A percentile compares a stretch with the other conserved stretches of the same genome.
Conservation (phyloP, 495 filamentous ascomycete species). For the Monascus purpureus region DNA sequence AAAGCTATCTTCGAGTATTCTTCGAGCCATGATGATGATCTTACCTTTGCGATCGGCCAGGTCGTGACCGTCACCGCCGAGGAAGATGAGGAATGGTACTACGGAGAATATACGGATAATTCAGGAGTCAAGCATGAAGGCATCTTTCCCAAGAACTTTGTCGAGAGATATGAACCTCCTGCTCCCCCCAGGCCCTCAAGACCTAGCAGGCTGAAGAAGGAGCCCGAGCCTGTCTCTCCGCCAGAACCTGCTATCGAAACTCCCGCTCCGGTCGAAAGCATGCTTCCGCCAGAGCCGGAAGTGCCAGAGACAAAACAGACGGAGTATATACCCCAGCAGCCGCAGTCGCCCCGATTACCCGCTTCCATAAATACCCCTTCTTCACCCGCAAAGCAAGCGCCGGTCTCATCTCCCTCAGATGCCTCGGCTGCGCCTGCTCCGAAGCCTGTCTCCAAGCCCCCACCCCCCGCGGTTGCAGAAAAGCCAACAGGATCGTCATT, state of each 20-base stretch:
- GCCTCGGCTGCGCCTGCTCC: conserved; percentile 22
- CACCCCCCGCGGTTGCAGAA: conserved; percentile 53
- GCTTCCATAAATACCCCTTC: conserved; percentile 7
- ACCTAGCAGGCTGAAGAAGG: conserved; percentile 57
- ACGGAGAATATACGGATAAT: conserved; percentile 72
- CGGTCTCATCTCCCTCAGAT: conserved; percentile 10
- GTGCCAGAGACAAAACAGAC: conserved; percentile 21
- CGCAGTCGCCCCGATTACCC: conserved; percentile 13
- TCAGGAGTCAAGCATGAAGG: conserved; percentile 63
- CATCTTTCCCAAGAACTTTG: conserved; percentile 94
- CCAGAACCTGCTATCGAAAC: conserved; percentile 27
- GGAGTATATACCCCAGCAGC: too few relatives aligned
- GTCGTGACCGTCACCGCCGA: conserved; percentile 84
- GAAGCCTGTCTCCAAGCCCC: conserved; percentile 33
- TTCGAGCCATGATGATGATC: conserved; percentile 87
- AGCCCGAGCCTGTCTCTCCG: conserved; percentile 28
- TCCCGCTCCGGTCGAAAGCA: conserved; percentile 10
- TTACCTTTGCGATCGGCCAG: conserved; percentile 72
- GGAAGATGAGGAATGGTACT: conserved; percentile 93
- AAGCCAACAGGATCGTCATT: conserved; percentile 71
- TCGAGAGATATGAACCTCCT: conserved; percentile 84
- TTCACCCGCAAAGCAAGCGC: conserved; percentile 15
- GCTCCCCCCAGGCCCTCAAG: conserved; percentile 76
- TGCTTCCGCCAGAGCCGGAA: conserved; percentile 21
- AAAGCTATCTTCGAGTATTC: conserved; percentile 88